These are phyloP conservation scores for Blechomonas ayalai DNA, from an alignment of 208 protist genomes.

Conservation along the genomic window DNA sequence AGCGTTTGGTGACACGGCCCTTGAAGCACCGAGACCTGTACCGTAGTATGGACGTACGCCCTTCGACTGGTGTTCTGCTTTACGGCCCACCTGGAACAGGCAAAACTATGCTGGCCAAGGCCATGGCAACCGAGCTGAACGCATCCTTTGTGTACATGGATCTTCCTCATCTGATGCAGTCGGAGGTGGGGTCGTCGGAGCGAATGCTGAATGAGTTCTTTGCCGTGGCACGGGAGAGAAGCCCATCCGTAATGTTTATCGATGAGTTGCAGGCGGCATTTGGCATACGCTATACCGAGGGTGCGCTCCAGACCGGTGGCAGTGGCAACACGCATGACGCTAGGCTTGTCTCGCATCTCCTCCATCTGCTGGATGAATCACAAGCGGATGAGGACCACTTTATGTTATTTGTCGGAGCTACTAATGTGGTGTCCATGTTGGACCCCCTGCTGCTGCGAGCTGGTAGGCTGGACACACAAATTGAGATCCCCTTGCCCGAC, in stretches of 20 bases:
- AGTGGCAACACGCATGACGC: conserved; percentile 26
- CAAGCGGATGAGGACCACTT: conserved; percentile 52
- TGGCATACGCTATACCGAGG: conserved; percentile 27
- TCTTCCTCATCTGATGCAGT: conserved; percentile 73
- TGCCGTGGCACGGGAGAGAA: conserved; percentile 54
- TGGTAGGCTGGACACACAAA: conserved; percentile 67
- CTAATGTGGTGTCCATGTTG: conserved; percentile 60
- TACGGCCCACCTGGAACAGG: conserved; percentile 89
- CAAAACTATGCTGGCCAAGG: conserved; percentile 91
- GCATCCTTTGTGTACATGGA: conserved; percentile 89
- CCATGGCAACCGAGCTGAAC: conserved; percentile 84
- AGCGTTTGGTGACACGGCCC: conserved; percentile 34
- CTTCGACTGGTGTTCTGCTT: conserved; percentile 86
- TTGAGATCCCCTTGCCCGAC: conserved; percentile 67
- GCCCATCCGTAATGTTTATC: conserved; percentile 89
- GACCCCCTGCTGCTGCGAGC: conserved; percentile 68
- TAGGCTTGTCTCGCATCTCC: conserved; percentile 63
- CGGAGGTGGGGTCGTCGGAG: conserved; percentile 91
- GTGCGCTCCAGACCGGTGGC: neutral
- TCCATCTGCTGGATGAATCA: conserved; percentile 60
- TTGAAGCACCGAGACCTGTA: conserved; percentile 18
- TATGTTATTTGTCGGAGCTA: conserved; percentile 72
- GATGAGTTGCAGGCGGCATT: conserved; percentile 93
- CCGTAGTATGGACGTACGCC: conserved; percentile 39
- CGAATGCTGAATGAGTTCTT: conserved; percentile 81